These are phyloP conservation scores for Lolium rigidum DNA, from an alignment of 176 grass and related monocot species.

Conservation along the genomic window DNA sequence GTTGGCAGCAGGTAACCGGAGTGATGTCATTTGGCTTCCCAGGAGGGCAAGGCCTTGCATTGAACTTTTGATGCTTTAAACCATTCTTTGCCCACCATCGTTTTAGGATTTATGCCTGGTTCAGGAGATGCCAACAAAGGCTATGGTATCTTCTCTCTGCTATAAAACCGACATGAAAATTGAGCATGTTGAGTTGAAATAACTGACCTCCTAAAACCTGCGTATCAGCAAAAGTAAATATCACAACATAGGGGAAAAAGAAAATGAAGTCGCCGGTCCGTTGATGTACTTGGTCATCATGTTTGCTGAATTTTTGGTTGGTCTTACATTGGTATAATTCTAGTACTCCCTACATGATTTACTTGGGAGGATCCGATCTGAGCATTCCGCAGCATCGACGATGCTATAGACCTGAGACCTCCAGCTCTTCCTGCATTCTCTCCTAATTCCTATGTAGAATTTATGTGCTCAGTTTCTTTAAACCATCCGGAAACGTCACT, in stretches of 20 bases:
- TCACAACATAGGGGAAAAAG: conserved; percentile 22
- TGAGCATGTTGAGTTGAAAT: not conserved
- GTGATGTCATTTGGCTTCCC: conserved; percentile 34
- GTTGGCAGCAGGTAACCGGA: conserved; percentile 29
- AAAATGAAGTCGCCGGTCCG: not conserved
- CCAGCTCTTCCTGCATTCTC: no score
- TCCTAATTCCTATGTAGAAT: no score
- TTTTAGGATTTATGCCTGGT: conserved; percentile 18
- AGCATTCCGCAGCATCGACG: no score
- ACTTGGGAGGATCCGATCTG: no score
- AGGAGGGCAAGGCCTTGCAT: no score
- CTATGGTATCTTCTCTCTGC: not conserved
- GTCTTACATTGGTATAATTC: no score
- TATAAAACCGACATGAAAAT: not conserved
- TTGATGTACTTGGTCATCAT: not conserved
- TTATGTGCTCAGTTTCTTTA: no score
- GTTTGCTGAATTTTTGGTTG: no score
- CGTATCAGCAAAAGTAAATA: conserved; percentile 39
- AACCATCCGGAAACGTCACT: no score
- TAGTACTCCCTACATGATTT: no score
- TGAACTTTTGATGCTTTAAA: no score
- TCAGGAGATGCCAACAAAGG: not conserved
- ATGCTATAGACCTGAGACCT: no score
- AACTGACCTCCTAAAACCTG: conserved; percentile 51
- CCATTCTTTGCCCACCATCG: not conserved